These are phyloP conservation scores for Beauveria sp. DNA, from an alignment of 2,329 filamentous ascomycete species.

Conservation along the genomic window DNA sequence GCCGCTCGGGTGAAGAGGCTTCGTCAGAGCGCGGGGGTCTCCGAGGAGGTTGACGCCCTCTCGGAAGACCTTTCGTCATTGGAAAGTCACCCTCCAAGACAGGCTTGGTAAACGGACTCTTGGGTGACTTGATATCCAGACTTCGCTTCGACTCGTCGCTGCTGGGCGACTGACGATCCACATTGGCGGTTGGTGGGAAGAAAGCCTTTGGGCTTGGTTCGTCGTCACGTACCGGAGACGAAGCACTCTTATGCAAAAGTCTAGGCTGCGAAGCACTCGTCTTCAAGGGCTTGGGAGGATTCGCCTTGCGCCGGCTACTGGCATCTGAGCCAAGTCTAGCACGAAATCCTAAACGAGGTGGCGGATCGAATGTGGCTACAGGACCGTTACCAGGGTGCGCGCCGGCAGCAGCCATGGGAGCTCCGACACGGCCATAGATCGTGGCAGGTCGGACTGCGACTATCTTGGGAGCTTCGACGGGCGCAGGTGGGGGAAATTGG, in stretches of 20 bases:
- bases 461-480: neutral
- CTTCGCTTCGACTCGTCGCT: slow-evolving; percentile 9
- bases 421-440: neutral
- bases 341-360: slow-evolving; percentile 7
- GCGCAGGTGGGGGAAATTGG: neutral
- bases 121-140: slow-evolving; percentile 11
- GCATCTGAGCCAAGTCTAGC: slow-evolving; percentile 10
- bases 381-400: neutral
- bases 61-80: slow-evolving; percentile 26
- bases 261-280: neutral
- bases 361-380: neutral
- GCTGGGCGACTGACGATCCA: neutral
- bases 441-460: slow-evolving; percentile 1
- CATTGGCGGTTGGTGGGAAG: neutral
- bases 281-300: neutral
- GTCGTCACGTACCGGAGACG: neutral
- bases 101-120: slow-evolving; percentile 22
- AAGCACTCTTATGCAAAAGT: neutral
- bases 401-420: neutral
- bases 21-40: slow-evolving; percentile 11
- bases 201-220: slow-evolving; percentile 4
- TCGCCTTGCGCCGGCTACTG: slow-evolving; percentile 3
- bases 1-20: slow-evolving; percentile 1
- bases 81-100: slow-evolving; percentile 28
- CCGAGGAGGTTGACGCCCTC: slow-evolving; percentile 24